phyloP scores from a whole-genome alignment of 139 green algal species.

The Micractinium sp. region DNA sequence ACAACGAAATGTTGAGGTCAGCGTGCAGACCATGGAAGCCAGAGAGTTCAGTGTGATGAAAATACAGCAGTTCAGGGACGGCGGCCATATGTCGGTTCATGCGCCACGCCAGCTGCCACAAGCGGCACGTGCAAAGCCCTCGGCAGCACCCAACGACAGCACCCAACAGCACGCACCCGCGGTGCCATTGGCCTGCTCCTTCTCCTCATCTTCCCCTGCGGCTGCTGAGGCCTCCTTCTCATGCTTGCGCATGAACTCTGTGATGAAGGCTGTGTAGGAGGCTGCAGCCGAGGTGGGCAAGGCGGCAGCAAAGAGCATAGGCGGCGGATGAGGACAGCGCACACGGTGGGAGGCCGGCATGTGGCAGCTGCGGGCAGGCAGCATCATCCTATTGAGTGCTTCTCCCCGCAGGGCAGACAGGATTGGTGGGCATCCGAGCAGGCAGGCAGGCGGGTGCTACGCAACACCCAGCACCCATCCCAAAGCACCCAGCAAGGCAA shows the following conservation, averaged over 20 bases:
- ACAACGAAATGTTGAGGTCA: background rate
- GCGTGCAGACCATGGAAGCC: background rate
- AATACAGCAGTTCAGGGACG: background rate
- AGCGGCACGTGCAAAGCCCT: background rate
- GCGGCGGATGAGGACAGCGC: too few relatives aligned
- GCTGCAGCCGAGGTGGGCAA: background rate
- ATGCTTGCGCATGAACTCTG: constrained; percentile 9
- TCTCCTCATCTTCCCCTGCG: background rate
- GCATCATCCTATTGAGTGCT: background rate
- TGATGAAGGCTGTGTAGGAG: background rate
- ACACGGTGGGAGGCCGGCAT: background rate
- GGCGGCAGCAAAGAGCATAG: background rate
- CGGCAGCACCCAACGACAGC: background rate
- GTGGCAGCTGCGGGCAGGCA: background rate
- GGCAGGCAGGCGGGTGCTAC: background rate
- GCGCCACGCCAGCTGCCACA: background rate
- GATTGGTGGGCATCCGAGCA: background rate
- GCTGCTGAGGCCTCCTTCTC: background rate
- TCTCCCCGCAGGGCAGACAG: background rate
- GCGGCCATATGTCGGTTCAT: background rate
- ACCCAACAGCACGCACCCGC: background rate
- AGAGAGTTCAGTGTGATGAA: background rate
- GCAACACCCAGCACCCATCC: background rate
- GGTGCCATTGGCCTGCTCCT: background rate
- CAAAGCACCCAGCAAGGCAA: background rate